Evolutionary conservation across 768 basidiomycete genomes (phyloP).

Genomic region (Lentinula aciculospora): DNA sequence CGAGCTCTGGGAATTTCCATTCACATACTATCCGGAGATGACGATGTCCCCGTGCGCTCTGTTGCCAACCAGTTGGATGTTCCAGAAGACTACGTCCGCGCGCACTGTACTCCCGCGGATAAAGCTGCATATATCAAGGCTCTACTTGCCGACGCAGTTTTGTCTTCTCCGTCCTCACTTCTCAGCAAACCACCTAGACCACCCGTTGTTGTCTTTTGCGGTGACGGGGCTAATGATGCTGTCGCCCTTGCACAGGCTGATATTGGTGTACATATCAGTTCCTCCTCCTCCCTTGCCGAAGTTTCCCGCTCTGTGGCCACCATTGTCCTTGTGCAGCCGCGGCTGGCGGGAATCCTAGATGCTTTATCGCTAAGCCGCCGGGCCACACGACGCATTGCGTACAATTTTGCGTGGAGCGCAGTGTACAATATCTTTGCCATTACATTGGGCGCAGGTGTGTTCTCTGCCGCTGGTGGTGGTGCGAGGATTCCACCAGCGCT

Average conservation of each 20-base stretch:
- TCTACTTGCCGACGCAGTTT: no score
- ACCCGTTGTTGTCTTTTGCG: slow-evolving; percentile 33
- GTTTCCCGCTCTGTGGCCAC: slow-evolving; percentile 30
- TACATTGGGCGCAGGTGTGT: slow-evolving; percentile 44
- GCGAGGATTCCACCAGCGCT: slow-evolving; percentile 32
- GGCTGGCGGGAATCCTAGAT: slow-evolving; percentile 34
- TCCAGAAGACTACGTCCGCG: neutral
- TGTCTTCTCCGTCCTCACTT: no score
- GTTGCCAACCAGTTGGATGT: slow-evolving; percentile 39
- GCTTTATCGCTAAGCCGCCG: slow-evolving; percentile 23
- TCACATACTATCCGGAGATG: slow-evolving; percentile 22
- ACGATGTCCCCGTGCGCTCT: slow-evolving; percentile 35
- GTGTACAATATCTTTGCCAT: slow-evolving; percentile 42
- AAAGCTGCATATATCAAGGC: no score
- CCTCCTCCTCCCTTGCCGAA: slow-evolving; percentile 24
- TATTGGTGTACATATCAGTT: slow-evolving; percentile 17
- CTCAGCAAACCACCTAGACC: slow-evolving; percentile 16
- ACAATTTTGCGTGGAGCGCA: slow-evolving; percentile 18
- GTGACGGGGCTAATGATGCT: slow-evolving; percentile 52
- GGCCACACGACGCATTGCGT: slow-evolving; percentile 24
- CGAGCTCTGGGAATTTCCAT: no score
- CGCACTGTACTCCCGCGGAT: no score
- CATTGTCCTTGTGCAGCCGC: slow-evolving; percentile 28
- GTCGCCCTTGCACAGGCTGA: slow-evolving; percentile 47
- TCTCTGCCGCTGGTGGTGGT: slow-evolving; percentile 23